Evolutionary conservation across 139 green algal species (phyloP).

Genomic region (Coelastrella sp.): DNA sequence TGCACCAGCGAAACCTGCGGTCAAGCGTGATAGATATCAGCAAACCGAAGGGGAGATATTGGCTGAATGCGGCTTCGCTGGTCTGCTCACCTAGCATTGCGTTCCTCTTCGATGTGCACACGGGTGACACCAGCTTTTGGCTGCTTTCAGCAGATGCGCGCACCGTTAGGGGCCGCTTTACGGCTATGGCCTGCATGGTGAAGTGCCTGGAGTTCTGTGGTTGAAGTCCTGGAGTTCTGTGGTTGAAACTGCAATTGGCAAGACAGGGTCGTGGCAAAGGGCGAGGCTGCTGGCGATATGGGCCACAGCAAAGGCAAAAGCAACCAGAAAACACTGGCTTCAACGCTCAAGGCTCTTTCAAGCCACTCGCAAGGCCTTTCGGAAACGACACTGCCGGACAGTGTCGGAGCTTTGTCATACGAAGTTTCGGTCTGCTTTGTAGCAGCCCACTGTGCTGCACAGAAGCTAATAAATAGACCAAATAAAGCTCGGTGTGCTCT

Average conservation of each 20-base stretch:
- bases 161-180: not conserved
- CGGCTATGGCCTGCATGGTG: not conserved
- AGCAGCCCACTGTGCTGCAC: no score
- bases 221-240: no score
- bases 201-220: no score
- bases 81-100: not conserved
- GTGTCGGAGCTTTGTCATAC: not conserved
- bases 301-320: not conserved
- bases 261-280: no score
- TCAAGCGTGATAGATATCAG: not conserved
- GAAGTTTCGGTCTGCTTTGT: not conserved
- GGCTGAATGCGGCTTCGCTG: not conserved
- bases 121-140: not conserved
- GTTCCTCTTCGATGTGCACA: not conserved
- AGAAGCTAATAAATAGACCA: no score
- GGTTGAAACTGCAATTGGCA: no score
- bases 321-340: not conserved
- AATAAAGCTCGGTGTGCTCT: no score
- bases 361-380: no score
- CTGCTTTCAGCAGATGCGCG: not conserved
- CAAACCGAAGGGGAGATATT: not conserved
- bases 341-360: no score
- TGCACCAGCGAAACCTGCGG: not conserved
- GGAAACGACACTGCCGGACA: no score
- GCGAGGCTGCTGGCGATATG: not conserved